Percentiles rank a stretch among this genome's conserved stretches.
These are phyloP conservation scores for Ogataea minuta DNA, from an alignment of 805 yeast species.

Conservation along the genomic window DNA sequence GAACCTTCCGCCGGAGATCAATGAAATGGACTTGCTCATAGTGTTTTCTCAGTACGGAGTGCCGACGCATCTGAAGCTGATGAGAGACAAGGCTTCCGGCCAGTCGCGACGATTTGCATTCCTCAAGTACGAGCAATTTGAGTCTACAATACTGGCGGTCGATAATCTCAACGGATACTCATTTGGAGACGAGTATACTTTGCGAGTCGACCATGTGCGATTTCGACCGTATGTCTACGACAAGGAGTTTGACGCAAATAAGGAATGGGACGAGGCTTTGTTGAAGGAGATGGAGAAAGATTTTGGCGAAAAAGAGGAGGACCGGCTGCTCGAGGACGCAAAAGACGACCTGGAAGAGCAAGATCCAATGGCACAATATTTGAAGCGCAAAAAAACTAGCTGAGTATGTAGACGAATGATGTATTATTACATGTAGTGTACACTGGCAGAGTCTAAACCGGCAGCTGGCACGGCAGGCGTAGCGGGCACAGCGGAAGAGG, in stretches of 20 bases:
- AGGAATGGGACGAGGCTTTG: constrained; percentile 30
- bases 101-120: constrained; percentile 75
- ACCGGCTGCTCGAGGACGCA: constrained; percentile 1
- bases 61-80: constrained; percentile 71
- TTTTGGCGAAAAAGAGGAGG: constrained; percentile 38
- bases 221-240: constrained; percentile 47
- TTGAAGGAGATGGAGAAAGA: constrained; percentile 47
- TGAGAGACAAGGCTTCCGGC: constrained; percentile 64
- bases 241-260: constrained; percentile 46
- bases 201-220: constrained; percentile 71
- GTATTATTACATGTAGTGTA: constrained; percentile 2
- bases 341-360: constrained; percentile 16
- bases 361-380: constrained; percentile 38
- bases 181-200: constrained; percentile 40
- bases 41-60: constrained; percentile 89
- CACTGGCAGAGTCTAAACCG: constrained; percentile 3
- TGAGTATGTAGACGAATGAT: neutral
- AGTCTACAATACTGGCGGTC: constrained; percentile 79
- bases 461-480: constrained; percentile 1
- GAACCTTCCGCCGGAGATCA: constrained; percentile 58
- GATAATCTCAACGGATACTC: constrained; percentile 78
- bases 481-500: constrained; percentile 6
- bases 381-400: constrained; percentile 15
- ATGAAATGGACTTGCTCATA: constrained; percentile 72
- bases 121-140: constrained; percentile 77